Evolutionary conservation across 2,329 filamentous ascomycete genomes (phyloP), one percentile per base, ranked within the genome.

Genomic region (Elsinoe ampelina): DNA sequence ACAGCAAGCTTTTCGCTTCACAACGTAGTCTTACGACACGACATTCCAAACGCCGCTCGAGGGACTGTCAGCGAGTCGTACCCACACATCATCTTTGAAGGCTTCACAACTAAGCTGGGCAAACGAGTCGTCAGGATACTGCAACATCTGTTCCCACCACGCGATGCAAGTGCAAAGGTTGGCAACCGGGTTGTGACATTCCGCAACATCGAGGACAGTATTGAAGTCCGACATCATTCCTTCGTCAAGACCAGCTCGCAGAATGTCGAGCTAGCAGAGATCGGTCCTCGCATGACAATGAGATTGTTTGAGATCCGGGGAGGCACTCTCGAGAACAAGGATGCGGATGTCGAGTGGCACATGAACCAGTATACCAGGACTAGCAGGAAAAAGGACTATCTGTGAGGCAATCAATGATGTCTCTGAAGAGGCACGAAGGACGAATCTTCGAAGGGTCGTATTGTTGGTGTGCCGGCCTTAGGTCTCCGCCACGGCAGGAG

Each of bases 271-370:
- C 73, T 95, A 64, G 85, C 87, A 12, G 90, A 95, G 70, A 89
- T 95, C 52, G 90, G 92, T 0, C 93, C 93, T 1, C 80, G 93
- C 58, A 95, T 97, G 89, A 95, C 90, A n/a, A 93, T 97, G 89
- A 80, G 89, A 63, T 76, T 90, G 55, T 98, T 97, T 68, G 89
- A 97, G 74, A 95, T 98, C 60, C 80, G 91, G 47, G 86, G 85
- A 55, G 92, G 93, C 13, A 95, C 92, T 3, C 75, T 96, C 59
- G 93, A 97, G 68, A 95, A 91, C 67, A 95, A 95, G 71, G 88
- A 95, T 63, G 92, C 92, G 3, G 93, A 98, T 72, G 84, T 95
- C 3, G 93, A 98, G 73, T 98, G 93, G 93, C 87, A 93, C 61
- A 77, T 98, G 61, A 95, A 89, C 60, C 92, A 96, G 68, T 98